phyloP scores from a whole-genome alignment of 176 grass and related monocot genomes.

The Bolboschoenus planiculmis region DNA sequence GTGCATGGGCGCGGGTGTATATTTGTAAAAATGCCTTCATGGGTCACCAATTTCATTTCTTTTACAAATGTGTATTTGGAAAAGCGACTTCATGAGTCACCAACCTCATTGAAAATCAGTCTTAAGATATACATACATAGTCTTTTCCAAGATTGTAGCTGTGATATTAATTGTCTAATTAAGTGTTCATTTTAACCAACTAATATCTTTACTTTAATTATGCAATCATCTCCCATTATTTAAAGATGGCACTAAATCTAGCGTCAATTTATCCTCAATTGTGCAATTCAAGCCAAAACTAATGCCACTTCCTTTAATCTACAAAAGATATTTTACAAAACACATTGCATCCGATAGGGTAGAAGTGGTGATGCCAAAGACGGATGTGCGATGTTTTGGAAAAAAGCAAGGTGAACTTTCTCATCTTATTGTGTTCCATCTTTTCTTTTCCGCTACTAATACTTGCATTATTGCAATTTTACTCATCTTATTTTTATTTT shows the following conservation, averaged over 20 bases:
- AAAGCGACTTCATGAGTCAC: neutral
- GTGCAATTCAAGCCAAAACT: neutral
- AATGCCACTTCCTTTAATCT: neutral
- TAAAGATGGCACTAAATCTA: neutral
- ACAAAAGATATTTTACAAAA: constrained; percentile 7
- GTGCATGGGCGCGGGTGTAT: neutral
- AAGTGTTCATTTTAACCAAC: neutral
- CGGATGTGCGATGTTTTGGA: constrained; percentile 92
- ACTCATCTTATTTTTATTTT: constrained; percentile 22
- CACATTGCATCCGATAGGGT: constrained; percentile 28
- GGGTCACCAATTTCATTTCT: neutral
- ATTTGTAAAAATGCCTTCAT: neutral
- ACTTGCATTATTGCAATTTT: neutral
- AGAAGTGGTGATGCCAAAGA: constrained; percentile 64
- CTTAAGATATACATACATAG: neutral
- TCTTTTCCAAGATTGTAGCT: neutral
- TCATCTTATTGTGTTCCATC: neutral
- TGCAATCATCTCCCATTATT: neutral
- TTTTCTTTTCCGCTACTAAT: constrained; percentile 18
- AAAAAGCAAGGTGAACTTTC: constrained; percentile 44
- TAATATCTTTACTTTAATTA: neutral
- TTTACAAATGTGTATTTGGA: neutral
- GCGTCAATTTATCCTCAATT: neutral
- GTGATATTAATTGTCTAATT: neutral
- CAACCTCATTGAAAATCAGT: neutral